Base-by-base conservation (phyloP, 768 basidiomycete species). In the Jaapia argillacea region DNA sequence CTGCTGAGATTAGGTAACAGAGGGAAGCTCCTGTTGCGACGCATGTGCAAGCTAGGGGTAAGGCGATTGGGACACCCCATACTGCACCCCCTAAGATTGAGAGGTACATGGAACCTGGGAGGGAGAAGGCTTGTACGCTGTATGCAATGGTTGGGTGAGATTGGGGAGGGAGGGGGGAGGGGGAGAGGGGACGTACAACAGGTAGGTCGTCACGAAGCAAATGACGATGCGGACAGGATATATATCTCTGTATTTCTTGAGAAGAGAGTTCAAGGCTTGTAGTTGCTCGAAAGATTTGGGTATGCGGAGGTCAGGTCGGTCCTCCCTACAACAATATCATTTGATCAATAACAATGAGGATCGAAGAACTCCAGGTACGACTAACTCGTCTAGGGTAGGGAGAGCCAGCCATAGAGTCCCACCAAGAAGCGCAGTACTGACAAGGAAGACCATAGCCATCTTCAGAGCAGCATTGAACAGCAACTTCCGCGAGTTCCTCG, bases 21-120 rank as follows among this genome's bases (percentile, higher is more conserved):
- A 97, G 72, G 0, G 90, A 74, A 0, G 91, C 91, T 26, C 94
- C 94, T 0, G 82, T 75, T 12, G 92, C 90, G 43, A 97, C 87
- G 60, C 90, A 94, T 50, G 82, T 75, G 54, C 93, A 97, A 6
- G 85, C 85, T n/a, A 98, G 74, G 4, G 87, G 84, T 4, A 97
- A 71, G 0, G 93, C 93, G 7, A 79, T 65, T 2, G 86, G 64
- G 23, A 94, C 81, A 28, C 93, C 93, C 81, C 91, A 98, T 3
- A 96, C 85, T 1, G 94, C 94, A 25, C 94, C 94, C 16, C 87
- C 92, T 10, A 97, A 79, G 54, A 98, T 96, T 42, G 91, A 91
- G 39, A 98, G 77, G 58, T 98, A 98, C 92, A 98, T 94, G 35
- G 91, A 94, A 1, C 93, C 93, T 0, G 94, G 93, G 12, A 97